A percentile compares a stretch with the other conserved stretches of the same genome.
Evolutionary conservation across 352 stramenopile species (phyloP).

Genomic region (Nothophytophthora sp.): DNA sequence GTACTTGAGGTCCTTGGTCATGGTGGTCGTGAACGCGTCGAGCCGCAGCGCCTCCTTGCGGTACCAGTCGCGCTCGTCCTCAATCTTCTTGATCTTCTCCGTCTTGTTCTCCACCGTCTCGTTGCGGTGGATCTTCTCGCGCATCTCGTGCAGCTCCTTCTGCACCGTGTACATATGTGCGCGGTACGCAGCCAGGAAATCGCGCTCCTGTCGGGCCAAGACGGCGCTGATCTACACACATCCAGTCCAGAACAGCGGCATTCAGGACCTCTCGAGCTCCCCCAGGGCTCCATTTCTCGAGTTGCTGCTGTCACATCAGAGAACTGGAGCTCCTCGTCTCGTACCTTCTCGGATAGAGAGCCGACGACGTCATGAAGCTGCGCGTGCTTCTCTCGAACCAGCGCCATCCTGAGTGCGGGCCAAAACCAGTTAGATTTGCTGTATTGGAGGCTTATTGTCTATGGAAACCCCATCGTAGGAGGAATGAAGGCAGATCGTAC

Average conservation of each 20-base stretch:
- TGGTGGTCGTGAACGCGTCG: conserved; percentile 89
- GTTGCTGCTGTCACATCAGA: too few species aligned
- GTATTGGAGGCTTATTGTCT: too few species aligned
- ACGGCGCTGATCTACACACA: conserved; percentile 73
- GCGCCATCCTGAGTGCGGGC: conserved; percentile 53
- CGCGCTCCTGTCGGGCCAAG: conserved; percentile 90
- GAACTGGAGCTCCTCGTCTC: not conserved
- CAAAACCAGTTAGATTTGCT: not conserved
- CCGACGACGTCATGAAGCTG: conserved; percentile 82
- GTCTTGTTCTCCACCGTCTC: conserved; percentile 87
- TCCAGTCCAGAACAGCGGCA: too few species aligned
- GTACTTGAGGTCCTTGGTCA: conserved; percentile 93
- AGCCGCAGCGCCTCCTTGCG: conserved; percentile 90
- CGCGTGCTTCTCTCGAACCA: conserved; percentile 78
- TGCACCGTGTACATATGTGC: conserved; percentile 96
- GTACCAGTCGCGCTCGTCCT: conserved; percentile 95
- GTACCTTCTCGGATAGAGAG: conserved; percentile 83
- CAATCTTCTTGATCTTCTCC: conserved; percentile 92
- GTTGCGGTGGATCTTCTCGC: conserved; percentile 89
- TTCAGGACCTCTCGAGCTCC: too few species aligned
- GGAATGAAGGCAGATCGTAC: conserved; percentile 21
- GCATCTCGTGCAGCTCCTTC: conserved; percentile 92
- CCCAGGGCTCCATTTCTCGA: too few species aligned
- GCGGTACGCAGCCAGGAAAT: conserved; percentile 93
- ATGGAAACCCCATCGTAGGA: not conserved